Evolutionary conservation across 1,284 basidiomycete species (phyloP).

Genomic region (Irpex sp.): DNA sequence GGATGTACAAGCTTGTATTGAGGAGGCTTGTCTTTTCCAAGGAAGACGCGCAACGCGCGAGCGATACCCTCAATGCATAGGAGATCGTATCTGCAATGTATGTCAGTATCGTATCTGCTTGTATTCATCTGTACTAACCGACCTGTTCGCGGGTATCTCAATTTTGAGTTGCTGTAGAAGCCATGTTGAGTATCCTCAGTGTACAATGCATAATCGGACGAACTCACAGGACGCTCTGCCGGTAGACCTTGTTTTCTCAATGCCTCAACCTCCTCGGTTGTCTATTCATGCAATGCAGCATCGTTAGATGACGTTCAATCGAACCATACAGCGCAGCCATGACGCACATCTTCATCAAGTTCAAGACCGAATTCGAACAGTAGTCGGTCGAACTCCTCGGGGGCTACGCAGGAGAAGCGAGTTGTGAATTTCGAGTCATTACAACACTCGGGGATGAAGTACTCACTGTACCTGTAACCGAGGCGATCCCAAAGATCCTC

Average conservation of each 20-base stretch:
- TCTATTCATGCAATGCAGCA: slow-evolving; percentile 55
- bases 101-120: neutral
- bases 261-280: slow-evolving; percentile 89
- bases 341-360: slow-evolving; percentile 93
- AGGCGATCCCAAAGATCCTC: slow-evolving; percentile 92
- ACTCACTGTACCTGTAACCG: slow-evolving; percentile 86
- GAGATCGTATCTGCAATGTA: slow-evolving; percentile 87
- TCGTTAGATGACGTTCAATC: slow-evolving; percentile 5
- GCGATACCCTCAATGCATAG: slow-evolving; percentile 98
- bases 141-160: slow-evolving; percentile 97
- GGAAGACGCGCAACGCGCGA: slow-evolving; percentile 89
- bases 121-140: slow-evolving; percentile 16
- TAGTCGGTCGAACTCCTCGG: slow-evolving; percentile 94
- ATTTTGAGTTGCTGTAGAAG: slow-evolving; percentile 92
- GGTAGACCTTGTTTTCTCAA: slow-evolving; percentile 86
- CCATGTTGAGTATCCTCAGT: neutral
- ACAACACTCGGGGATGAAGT: neutral
- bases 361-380: slow-evolving; percentile 99
- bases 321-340: neutral
- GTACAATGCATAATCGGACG: neutral
- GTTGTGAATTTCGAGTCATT: slow-evolving; percentile 12
- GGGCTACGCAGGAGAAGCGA: slow-evolving; percentile 57
- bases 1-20: slow-evolving; percentile 81
- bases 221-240: slow-evolving; percentile 81
- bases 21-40: slow-evolving; percentile 79